Evolutionary conservation across 805 yeast species (phyloP).

Genomic region (Cyberlindnera mississippiensis): DNA sequence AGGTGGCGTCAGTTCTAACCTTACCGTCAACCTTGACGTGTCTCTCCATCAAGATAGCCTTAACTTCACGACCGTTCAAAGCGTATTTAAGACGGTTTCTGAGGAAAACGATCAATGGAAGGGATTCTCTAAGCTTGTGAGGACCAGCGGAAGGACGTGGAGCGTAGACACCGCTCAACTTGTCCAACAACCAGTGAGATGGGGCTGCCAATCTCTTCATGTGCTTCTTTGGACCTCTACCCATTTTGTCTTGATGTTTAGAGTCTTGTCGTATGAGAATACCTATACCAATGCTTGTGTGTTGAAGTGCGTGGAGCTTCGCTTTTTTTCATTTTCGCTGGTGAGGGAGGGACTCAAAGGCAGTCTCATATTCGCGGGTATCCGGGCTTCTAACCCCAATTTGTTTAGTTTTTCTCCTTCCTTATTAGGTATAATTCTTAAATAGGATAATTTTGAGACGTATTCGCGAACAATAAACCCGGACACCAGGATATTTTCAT

Average conservation of each 20-base stretch:
- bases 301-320: slow-evolving; percentile 13
- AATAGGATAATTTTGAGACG: not conserved
- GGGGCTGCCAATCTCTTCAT: slow-evolving; percentile 99
- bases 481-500: not conserved
- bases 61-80: slow-evolving; percentile 97
- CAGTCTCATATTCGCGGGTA: slow-evolving; percentile 6
- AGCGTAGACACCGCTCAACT: slow-evolving; percentile 98
- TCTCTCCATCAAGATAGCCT: slow-evolving; percentile 97
- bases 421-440: not conserved
- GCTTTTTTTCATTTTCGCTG: slow-evolving; percentile 18
- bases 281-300: slow-evolving; percentile 1
- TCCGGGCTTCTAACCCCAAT: slow-evolving; percentile 5
- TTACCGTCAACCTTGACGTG: slow-evolving; percentile 98
- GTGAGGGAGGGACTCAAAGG: not conserved
- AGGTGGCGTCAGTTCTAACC: slow-evolving; percentile 98
- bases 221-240: slow-evolving; percentile 75
- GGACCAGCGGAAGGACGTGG: slow-evolving; percentile 99
- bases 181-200: slow-evolving; percentile 99
- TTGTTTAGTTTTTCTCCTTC: not conserved
- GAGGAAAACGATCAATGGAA: slow-evolving; percentile 93
- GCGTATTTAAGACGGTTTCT: slow-evolving; percentile 99
- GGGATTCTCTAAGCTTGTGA: slow-evolving; percentile 97
- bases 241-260: slow-evolving; percentile 25
- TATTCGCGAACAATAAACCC: not conserved
- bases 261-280: slow-evolving; percentile 2